Base-by-base conservation (phyloP, 495 filamentous ascomycete species). In the Pseudevernia furfuracea region DNA sequence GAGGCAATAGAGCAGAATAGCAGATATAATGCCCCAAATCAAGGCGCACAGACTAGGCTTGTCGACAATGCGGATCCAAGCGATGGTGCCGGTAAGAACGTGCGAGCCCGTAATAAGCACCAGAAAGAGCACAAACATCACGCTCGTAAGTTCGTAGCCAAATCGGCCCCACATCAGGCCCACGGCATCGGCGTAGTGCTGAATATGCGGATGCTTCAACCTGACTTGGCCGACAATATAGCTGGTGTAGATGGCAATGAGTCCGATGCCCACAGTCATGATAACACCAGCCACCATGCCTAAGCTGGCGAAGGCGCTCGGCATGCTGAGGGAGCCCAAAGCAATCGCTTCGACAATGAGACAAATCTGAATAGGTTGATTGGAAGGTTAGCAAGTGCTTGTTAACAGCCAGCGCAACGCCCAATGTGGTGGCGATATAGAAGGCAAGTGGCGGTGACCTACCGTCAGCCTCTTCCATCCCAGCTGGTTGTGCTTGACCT, bases 221-320 rank as follows among this genome's bases (percentile, higher is more conserved):
- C 89, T 90, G 67, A 92, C 85, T 68, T 87, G 82, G 44, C 85
- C 88, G 61, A 92, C 78, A 57, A 90, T 80, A 63, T 87, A 89
- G 71, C 85, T 85, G 21, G 87, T 88, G 77, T 90, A 92, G 44
- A 86, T 86, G 37, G 88, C 85, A 23, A 89, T 73, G 14, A 82
- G 64, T 5, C 87, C 88, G 34, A 89, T 66, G 25, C 71, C 68
- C 34, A 83, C 66, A 8, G 85, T 78, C 39, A 82, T 74, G 44
- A 89, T 77, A 3, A 80, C 63, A 0, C 77, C 77, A 1, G 76
- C 73, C 11, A 87, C 77, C 73, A 89, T 80, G 14, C 86, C 86
- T 15, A 89, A 73, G 6, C 78, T 75, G 30, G 86, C 82, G 58
- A 88, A 86, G 25, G 80, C 82, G 2, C 72, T 64, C 1, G 86